phyloP scores from a whole-genome alignment of 2,329 filamentous ascomycete genomes.

The Colletotrichum eleusines region DNA sequence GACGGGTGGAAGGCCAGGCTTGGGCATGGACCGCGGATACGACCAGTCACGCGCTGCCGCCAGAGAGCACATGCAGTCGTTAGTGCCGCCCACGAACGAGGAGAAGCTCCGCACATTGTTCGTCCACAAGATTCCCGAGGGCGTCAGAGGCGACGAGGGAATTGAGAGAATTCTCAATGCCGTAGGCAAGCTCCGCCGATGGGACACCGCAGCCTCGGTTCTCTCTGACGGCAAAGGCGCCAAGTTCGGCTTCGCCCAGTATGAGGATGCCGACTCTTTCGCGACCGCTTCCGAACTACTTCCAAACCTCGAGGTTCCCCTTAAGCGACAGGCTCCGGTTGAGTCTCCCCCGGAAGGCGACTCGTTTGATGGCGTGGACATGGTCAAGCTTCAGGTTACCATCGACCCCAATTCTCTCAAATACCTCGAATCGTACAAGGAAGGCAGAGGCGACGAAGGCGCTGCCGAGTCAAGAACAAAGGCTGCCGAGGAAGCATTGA shows the following conservation, averaged over 20 bases:
- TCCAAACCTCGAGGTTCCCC: constrained; percentile 83
- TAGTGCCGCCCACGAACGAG: constrained; percentile 87
- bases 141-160: constrained; percentile 79
- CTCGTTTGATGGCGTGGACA: constrained; percentile 70
- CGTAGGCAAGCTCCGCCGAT: constrained; percentile 85
- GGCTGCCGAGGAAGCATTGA: constrained; percentile 75
- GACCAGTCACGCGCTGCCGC: constrained; percentile 76
- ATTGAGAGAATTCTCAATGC: constrained; percentile 82
- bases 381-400: constrained; percentile 76
- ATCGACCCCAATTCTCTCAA: constrained; percentile 86
- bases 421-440: constrained; percentile 86
- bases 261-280: constrained; percentile 90
- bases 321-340: constrained; percentile 75
- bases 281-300: constrained; percentile 87
- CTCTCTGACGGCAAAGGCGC: constrained; percentile 79
- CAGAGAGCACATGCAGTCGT: constrained; percentile 76
- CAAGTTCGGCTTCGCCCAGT: constrained; percentile 96
- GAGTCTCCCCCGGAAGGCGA: constrained; percentile 56
- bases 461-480: constrained; percentile 76
- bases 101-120: constrained; percentile 94
- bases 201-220: constrained; percentile 78
- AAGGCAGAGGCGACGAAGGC: constrained; percentile 72
- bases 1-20: constrained; percentile 58
- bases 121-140: constrained; percentile 85
- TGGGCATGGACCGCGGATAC: constrained; percentile 72